phyloP scores from a whole-genome alignment of 2,329 filamentous ascomycete species.

The Curvularia spicifera region DNA sequence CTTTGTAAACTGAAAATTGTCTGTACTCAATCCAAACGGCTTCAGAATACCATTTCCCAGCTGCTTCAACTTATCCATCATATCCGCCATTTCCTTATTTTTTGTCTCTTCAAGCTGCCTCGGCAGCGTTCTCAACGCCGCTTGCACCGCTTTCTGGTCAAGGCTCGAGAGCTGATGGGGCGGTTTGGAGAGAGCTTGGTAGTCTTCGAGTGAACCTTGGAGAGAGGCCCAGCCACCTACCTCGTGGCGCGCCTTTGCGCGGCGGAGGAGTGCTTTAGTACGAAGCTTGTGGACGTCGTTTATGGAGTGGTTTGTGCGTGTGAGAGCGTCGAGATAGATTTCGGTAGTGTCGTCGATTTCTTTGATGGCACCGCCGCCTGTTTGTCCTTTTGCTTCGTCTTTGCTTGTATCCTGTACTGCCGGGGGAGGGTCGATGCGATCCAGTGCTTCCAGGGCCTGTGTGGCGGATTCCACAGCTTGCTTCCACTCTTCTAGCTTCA shows the following conservation, averaged over 20 bases:
- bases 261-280: constrained; percentile 80
- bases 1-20: constrained; percentile 93
- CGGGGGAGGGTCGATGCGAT: constrained; percentile 62
- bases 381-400: constrained; percentile 54
- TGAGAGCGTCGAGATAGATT: constrained; percentile 41
- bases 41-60: constrained; percentile 90
- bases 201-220: constrained; percentile 80
- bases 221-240: constrained; percentile 80
- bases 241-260: constrained; percentile 74
- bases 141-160: constrained; percentile 72
- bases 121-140: constrained; percentile 71
- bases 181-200: constrained; percentile 68
- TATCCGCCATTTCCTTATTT: constrained; percentile 88
- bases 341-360: constrained; percentile 61
- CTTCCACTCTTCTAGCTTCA: constrained; percentile 87
- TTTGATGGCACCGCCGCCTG: constrained; percentile 63
- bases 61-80: constrained; percentile 96
- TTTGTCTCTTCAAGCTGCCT: constrained; percentile 75
- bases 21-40: constrained; percentile 90
- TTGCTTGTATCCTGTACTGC: constrained; percentile 43
- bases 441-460: constrained; percentile 74
- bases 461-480: constrained; percentile 77
- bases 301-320: constrained; percentile 35
- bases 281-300: constrained; percentile 78
- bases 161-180: constrained; percentile 64